A percentile compares a stretch with the other conserved stretches of the same genome.
phyloP scores from a whole-genome alignment of 2,329 filamentous ascomycete genomes.

The Truncatella angustata region DNA sequence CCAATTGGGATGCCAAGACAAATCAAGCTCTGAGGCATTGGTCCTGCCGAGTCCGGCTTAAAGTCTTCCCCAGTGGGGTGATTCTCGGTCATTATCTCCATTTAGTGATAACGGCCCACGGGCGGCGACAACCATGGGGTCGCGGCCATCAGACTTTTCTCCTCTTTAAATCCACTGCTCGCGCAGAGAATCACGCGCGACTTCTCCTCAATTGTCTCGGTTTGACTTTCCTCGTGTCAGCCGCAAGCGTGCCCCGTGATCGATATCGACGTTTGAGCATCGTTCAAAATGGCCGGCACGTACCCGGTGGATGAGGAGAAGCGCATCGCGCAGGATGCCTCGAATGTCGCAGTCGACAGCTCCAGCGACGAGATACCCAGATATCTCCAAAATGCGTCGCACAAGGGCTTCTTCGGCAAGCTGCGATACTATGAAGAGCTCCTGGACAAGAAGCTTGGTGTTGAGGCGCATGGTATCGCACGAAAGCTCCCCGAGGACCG shows the following conservation, averaged over 20 bases:
- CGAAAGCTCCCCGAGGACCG: conserved; percentile 44
- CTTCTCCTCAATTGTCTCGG: neutral
- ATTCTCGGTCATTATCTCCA: neutral
- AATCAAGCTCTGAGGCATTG: neutral
- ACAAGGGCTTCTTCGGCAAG: conserved; percentile 29
- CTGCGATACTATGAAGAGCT: conserved; percentile 40
- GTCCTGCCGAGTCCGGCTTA: neutral
- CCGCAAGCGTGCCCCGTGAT: no score
- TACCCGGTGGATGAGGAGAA: conserved; percentile 5
- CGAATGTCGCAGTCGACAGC: conserved; percentile 8
- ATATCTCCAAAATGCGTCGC: conserved; percentile 3
- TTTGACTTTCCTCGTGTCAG: neutral
- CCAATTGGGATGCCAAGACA: neutral
- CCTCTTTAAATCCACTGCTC: neutral
- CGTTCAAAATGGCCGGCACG: neutral
- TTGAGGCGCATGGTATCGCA: conserved; percentile 45
- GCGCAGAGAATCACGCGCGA: neutral
- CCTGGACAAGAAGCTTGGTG: conserved; percentile 27
- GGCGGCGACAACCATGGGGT: neutral
- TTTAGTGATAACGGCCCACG: neutral
- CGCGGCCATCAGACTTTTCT: neutral
- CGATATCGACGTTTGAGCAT: no score
- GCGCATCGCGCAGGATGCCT: neutral
- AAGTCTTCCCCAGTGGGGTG: no score
- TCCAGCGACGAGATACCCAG: conserved; percentile 14